Conservation (phyloP, 148 eudicot species). For the Linanthus parryae region DNA sequence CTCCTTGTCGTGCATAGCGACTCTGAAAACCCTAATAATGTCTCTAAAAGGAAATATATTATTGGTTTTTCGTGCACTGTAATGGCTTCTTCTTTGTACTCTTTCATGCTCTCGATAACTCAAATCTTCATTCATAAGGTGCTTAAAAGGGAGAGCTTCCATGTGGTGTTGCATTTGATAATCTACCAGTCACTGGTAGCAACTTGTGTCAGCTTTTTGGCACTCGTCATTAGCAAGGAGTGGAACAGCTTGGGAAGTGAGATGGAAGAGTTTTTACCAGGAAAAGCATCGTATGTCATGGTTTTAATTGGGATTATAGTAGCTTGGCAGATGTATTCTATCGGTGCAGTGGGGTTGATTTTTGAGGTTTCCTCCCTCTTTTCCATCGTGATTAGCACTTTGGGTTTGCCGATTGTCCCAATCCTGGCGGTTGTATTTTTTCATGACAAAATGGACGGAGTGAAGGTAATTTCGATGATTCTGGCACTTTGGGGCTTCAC, state of each 20-base stretch:
- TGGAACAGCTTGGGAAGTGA: conserved; percentile 30
- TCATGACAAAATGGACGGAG: conserved; percentile 41
- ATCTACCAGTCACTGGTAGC: conserved; percentile 29
- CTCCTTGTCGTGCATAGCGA: conserved; percentile 24
- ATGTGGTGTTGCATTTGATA: conserved; percentile 18
- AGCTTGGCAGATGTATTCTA: conserved; percentile 31
- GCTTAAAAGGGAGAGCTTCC: conserved; percentile 13
- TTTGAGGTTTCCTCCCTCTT: conserved; percentile 48
- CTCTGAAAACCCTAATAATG: background rate
- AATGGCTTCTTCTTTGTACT: conserved; percentile 35
- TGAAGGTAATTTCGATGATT: conserved; percentile 44
- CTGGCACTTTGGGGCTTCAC: conserved; percentile 65
- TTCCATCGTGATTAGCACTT: conserved; percentile 42
- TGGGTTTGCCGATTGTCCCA: conserved; percentile 43
- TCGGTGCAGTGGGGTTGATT: conserved; percentile 41
- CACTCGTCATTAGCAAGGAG: conserved; percentile 40
- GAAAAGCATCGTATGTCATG: conserved; percentile 37
- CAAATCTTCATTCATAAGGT: conserved; percentile 30
- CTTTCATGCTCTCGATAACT: conserved; percentile 26
- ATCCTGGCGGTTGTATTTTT: conserved; percentile 45
- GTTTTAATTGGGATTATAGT: conserved; percentile 36
- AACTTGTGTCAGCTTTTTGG: conserved; percentile 16
- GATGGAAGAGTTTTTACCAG: conserved; percentile 33
- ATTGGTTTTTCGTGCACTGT: conserved; percentile 38
- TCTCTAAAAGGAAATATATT: conserved; percentile 10